phyloP scores from a whole-genome alignment of 805 yeast genomes.

The Starmerella stellata region DNA sequence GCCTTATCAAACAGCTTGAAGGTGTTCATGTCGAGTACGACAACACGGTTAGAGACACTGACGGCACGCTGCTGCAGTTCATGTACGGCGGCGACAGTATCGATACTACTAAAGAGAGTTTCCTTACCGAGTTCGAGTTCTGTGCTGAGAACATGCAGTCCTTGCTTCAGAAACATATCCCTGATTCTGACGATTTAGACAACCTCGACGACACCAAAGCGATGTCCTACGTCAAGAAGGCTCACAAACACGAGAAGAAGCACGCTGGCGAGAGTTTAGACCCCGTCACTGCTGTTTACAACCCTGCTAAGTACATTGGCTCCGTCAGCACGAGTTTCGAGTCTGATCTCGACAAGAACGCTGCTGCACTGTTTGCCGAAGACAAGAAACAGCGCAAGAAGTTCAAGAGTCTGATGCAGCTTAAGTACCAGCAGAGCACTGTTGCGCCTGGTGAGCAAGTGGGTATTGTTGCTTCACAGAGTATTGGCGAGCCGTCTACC shows the following conservation, averaged over 20 bases:
- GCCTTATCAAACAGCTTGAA: constrained; percentile 92
- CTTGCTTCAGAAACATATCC: constrained; percentile 68
- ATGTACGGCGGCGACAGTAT: constrained; percentile 94
- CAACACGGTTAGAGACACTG: constrained; percentile 87
- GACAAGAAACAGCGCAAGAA: constrained; percentile 46
- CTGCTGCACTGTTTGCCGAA: constrained; percentile 29
- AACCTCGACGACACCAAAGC: constrained; percentile 77
- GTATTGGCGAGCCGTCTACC: constrained; percentile 97
- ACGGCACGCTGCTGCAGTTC: constrained; percentile 85
- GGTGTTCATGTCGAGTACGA: constrained; percentile 92
- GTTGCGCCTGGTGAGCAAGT: constrained; percentile 95
- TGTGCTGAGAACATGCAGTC: constrained; percentile 83
- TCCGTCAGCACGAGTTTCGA: constrained; percentile 83
- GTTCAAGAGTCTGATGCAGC: constrained; percentile 91
- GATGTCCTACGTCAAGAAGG: constrained; percentile 60
- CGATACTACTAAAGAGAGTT: constrained; percentile 87
- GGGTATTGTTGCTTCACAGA: constrained; percentile 95
- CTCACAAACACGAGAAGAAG: constrained; percentile 43
- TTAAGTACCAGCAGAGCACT: constrained; percentile 91
- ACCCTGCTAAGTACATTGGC: constrained; percentile 82
- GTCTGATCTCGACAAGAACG: constrained; percentile 53
- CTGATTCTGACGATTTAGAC: constrained; percentile 38
- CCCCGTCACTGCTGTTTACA: constrained; percentile 69
- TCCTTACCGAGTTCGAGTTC: constrained; percentile 83
- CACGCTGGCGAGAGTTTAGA: constrained; percentile 51